Percentiles rank a stretch among this genome's conserved stretches.
Evolutionary conservation across 495 filamentous ascomycete species (phyloP).

Genomic region (Hypoxylon rickii): DNA sequence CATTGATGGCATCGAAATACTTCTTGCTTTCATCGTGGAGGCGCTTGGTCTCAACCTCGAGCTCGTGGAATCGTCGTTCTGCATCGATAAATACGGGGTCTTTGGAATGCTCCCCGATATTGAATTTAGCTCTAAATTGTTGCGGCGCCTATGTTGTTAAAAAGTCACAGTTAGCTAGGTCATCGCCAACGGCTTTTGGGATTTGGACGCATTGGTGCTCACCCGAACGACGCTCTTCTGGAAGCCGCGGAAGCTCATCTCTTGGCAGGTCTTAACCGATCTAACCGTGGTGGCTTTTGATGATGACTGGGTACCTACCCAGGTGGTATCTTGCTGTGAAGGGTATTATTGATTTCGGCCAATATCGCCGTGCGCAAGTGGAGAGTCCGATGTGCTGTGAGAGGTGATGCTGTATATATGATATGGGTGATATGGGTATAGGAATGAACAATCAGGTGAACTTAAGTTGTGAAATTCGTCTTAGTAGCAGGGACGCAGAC

Average conservation of each 20-base stretch:
- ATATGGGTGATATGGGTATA: background rate
- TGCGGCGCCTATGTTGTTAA: conserved; percentile 72
- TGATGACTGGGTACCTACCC: background rate
- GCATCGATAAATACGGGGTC: conserved; percentile 94
- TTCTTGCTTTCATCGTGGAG: conserved; percentile 94
- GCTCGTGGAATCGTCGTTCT: conserved; percentile 89
- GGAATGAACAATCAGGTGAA: background rate
- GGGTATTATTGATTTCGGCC: conserved; percentile 16
- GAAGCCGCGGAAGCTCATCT: conserved; percentile 97
- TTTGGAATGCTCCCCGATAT: conserved; percentile 90
- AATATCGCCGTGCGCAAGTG: conserved; percentile 5
- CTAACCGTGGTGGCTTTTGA: conserved; percentile 3
- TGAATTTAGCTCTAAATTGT: conserved; percentile 87
- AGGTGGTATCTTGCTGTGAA: too few species aligned
- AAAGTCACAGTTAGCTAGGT: conserved; percentile 8
- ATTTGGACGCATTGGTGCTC: conserved; percentile 40
- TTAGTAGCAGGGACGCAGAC: background rate
- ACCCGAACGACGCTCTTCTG: conserved; percentile 84
- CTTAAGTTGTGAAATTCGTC: background rate
- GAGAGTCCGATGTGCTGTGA: background rate
- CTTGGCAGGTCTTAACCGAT: conserved; percentile 14
- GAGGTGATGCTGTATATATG: too few species aligned
- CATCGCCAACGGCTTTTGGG: background rate
- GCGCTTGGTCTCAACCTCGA: conserved; percentile 94
- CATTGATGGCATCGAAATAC: conserved; percentile 96